These are phyloP conservation scores for Reticulascus tulasneorum DNA, from an alignment of 2,329 filamentous ascomycete genomes.

Conservation along the genomic window DNA sequence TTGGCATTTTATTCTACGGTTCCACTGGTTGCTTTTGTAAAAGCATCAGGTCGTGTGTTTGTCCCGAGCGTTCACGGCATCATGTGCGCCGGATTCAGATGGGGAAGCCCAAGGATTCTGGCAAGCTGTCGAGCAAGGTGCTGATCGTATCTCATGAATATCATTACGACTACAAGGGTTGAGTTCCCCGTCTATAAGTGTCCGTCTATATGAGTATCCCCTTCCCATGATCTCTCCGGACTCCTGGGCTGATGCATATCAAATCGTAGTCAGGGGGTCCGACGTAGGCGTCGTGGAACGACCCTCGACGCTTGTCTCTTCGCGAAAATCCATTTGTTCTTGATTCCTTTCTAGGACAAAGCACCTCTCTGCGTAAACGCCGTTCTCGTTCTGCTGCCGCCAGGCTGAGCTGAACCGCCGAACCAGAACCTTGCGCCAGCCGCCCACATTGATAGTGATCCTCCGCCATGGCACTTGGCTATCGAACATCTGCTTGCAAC, in stretches of 20 bases:
- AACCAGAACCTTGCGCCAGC: slow-evolving; percentile 42
- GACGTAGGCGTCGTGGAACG: slow-evolving; percentile 14
- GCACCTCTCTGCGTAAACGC: slow-evolving; percentile 43
- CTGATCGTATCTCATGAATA: no score
- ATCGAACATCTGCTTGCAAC: slow-evolving; percentile 18
- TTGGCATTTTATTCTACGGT: no score
- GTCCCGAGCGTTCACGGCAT: no score
- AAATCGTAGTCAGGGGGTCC: slow-evolving; percentile 9
- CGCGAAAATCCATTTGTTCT: slow-evolving; percentile 8
- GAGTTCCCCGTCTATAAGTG: no score
- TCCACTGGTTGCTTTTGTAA: no score
- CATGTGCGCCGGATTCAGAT: no score
- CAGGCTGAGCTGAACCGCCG: slow-evolving; percentile 37
- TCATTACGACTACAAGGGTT: no score
- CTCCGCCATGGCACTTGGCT: slow-evolving; percentile 27
- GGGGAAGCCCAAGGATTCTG: no score
- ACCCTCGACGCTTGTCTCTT: slow-evolving; percentile 12
- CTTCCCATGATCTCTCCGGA: background rate
- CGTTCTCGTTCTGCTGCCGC: slow-evolving; percentile 34
- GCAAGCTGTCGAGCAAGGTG: no score
- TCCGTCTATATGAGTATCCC: no score
- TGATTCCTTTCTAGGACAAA: slow-evolving; percentile 33
- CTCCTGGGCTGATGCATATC: no score
- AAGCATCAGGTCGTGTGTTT: no score
- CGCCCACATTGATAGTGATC: slow-evolving; percentile 44